These are phyloP conservation scores for Dianthus caryophyllus DNA, from an alignment of 148 eudicot species.

Conservation along the genomic window DNA sequence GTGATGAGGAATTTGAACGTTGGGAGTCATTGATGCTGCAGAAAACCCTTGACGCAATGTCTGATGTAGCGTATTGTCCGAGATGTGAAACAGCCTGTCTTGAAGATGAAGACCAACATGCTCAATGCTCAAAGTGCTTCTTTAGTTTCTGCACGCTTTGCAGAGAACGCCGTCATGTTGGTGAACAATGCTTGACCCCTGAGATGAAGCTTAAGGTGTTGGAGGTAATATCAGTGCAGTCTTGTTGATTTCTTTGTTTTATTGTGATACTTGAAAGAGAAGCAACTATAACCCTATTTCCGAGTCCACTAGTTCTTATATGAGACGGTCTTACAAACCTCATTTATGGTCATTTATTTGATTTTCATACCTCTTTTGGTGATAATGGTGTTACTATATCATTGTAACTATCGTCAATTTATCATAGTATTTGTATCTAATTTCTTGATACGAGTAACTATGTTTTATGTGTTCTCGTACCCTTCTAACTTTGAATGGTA, in stretches of 20 bases:
- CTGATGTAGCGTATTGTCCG: constrained; percentile 89
- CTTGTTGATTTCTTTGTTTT: not conserved
- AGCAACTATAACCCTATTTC: not conserved
- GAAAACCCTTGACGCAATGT: constrained; percentile 81
- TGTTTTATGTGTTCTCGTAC: too few relatives aligned
- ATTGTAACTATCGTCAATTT: too few relatives aligned
- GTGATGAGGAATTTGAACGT: constrained; percentile 65
- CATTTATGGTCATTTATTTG: too few relatives aligned
- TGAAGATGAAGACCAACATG: constrained; percentile 79
- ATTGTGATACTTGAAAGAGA: not conserved
- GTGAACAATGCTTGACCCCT: constrained; percentile 70
- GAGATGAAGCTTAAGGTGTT: constrained; percentile 69
- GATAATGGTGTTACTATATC: too few relatives aligned
- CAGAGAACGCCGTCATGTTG: constrained; percentile 78
- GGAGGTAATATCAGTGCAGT: constrained; percentile 42
- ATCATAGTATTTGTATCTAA: too few relatives aligned
- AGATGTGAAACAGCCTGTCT: constrained; percentile 92
- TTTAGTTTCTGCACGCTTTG: constrained; percentile 91
- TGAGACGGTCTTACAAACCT: too few relatives aligned
- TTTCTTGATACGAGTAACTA: too few relatives aligned
- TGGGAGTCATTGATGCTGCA: constrained; percentile 82
- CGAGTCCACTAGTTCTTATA: too few relatives aligned
- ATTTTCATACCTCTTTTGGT: too few relatives aligned
- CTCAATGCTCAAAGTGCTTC: constrained; percentile 88
- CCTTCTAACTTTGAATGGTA: too few relatives aligned